Evolutionary conservation across 2,329 filamentous ascomycete species (phyloP).

Genomic region (Fusarium paranaense): DNA sequence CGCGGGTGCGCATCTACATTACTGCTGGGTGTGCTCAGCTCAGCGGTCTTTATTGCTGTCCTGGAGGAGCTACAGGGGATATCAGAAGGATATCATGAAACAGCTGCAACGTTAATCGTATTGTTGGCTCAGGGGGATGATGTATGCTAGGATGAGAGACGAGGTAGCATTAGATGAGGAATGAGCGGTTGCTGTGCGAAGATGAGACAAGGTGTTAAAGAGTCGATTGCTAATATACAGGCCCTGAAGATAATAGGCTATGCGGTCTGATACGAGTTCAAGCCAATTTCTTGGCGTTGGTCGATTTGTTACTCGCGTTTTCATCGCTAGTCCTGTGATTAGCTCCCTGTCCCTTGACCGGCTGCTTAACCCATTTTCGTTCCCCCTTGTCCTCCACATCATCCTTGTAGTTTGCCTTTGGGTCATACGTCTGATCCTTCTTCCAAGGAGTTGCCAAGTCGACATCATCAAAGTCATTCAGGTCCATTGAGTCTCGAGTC

Average conservation of each 20-base stretch:
- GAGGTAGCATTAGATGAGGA: constrained; percentile 14
- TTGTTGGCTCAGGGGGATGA: constrained; percentile 9
- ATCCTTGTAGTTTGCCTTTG: background rate
- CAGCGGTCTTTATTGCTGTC: constrained; percentile 6
- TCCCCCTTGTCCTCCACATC: background rate
- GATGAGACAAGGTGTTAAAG: background rate
- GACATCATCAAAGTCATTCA: background rate
- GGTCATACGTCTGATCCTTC: background rate
- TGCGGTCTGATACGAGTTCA: background rate
- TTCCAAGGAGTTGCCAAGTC: background rate
- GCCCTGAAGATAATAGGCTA: background rate
- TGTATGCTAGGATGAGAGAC: constrained; percentile 28
- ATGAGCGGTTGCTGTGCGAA: constrained; percentile 1
- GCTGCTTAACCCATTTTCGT: background rate
- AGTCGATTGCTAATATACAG: constrained; percentile 4
- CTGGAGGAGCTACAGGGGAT: constrained; percentile 28
- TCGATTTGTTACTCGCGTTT: background rate
- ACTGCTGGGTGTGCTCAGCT: background rate
- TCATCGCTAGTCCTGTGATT: background rate
- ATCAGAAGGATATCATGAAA: constrained; percentile 29
- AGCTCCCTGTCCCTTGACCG: background rate
- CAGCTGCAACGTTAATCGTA: constrained; percentile 35
- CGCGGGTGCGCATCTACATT: constrained; percentile 27
- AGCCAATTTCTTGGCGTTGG: background rate
- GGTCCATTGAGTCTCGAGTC: background rate